These are phyloP conservation scores for Penicillium sp. DNA, from an alignment of 2,329 filamentous ascomycete species.

Conservation along the genomic window DNA sequence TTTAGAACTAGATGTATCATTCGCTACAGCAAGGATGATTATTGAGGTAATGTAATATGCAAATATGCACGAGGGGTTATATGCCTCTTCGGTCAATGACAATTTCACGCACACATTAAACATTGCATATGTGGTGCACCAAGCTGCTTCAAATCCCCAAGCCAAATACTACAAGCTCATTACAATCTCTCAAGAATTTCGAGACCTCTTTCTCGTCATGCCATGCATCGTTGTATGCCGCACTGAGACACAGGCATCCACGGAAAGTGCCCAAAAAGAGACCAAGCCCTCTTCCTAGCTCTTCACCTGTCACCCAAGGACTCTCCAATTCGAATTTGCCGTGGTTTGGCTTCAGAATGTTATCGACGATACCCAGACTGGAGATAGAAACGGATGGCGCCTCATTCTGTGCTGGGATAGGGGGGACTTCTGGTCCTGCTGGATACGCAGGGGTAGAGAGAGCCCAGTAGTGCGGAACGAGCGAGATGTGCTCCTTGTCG, in stretches of 20 bases:
- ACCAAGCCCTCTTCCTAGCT: conserved; percentile 40
- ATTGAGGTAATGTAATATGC: no score
- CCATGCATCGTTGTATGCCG: conserved; percentile 49
- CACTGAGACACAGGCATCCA: conserved; percentile 41
- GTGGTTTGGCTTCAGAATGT: conserved; percentile 30
- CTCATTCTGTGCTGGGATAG: conserved; percentile 19
- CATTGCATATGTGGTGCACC: no score
- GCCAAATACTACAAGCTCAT: neutral
- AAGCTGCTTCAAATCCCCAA: neutral
- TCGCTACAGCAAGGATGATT: no score
- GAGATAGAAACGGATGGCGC: conserved; percentile 26
- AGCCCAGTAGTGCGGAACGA: conserved; percentile 24
- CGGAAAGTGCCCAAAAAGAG: conserved; percentile 47
- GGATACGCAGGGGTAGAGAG: conserved; percentile 24
- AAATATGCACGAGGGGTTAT: no score
- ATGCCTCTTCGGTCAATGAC: no score
- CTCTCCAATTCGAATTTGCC: conserved; percentile 33
- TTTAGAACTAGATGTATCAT: no score
- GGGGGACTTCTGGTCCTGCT: conserved; percentile 2
- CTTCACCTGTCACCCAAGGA: conserved; percentile 52
- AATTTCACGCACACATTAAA: no score
- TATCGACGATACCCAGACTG: conserved; percentile 35
- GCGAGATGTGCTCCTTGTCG: conserved; percentile 20
- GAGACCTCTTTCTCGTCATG: conserved; percentile 31
- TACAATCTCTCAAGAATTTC: conserved; percentile 21